Percentiles rank a stretch among this genome's conserved stretches.
These are phyloP conservation scores for Priceomyces fermenticarens DNA, from an alignment of 805 yeast genomes.

Conservation along the genomic window DNA sequence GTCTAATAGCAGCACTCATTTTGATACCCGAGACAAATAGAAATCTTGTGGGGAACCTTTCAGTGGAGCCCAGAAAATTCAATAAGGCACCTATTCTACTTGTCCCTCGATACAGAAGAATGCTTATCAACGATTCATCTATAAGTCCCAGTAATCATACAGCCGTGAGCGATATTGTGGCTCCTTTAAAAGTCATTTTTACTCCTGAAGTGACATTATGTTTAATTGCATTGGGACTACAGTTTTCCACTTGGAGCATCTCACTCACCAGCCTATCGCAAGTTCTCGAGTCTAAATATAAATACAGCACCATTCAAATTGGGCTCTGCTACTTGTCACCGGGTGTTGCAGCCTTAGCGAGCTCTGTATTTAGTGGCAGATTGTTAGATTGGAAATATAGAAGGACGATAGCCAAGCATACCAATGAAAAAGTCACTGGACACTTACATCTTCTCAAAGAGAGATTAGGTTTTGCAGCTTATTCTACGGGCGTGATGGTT, in stretches of 20 bases:
- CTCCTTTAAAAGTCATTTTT: constrained; percentile 36
- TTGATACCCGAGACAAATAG: constrained; percentile 72
- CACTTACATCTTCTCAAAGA: not conserved
- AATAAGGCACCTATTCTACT: constrained; percentile 38
- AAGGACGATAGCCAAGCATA: constrained; percentile 9
- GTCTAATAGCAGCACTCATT: constrained; percentile 24
- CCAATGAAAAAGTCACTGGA: too few species aligned
- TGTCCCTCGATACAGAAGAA: not conserved
- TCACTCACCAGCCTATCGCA: constrained; percentile 64
- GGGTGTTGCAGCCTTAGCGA: constrained; percentile 65
- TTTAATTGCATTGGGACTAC: constrained; percentile 56
- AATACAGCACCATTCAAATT: constrained; percentile 50
- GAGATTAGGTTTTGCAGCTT: not conserved
- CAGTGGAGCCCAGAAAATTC: constrained; percentile 45
- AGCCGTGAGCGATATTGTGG: constrained; percentile 17
- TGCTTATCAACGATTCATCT: not conserved
- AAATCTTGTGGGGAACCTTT: constrained; percentile 67
- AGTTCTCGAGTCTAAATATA: constrained; percentile 46
- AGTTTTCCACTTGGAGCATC: constrained; percentile 69
- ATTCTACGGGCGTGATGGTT: constrained; percentile 18
- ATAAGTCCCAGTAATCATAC: not conserved
- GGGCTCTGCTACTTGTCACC: constrained; percentile 75
- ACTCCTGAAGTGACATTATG: not conserved
- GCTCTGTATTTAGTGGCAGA: constrained; percentile 59
- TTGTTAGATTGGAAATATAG: constrained; percentile 52